Evolutionary conservation across 352 stramenopile genomes (phyloP).

Genomic region (Phytophthora cryptogea): DNA sequence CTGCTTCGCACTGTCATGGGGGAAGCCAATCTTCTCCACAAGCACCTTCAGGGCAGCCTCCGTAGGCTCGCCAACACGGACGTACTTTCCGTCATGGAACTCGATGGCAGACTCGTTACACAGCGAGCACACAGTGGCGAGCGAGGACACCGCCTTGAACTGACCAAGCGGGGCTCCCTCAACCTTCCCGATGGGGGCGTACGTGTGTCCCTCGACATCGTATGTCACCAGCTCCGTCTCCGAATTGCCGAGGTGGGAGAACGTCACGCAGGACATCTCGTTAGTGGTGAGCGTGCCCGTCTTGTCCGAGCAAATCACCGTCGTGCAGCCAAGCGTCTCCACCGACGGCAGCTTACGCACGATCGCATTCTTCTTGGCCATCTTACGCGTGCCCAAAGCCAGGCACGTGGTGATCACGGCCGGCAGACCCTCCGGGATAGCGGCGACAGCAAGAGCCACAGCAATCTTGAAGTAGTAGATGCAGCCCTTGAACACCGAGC

Average conservation of each 20-base stretch:
- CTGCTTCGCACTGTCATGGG: constrained; percentile 63
- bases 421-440: constrained; percentile 98
- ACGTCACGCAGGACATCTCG: constrained; percentile 95
- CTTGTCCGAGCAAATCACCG: constrained; percentile 94
- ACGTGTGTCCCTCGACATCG: constrained; percentile 93
- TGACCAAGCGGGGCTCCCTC: constrained; percentile 49
- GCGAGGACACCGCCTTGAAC: constrained; percentile 77
- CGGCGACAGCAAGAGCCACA: constrained; percentile 97
- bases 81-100: constrained; percentile 87
- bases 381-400: constrained; percentile 94
- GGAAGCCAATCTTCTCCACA: constrained; percentile 94
- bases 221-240: constrained; percentile 90
- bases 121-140: constrained; percentile 92
- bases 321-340: constrained; percentile 97
- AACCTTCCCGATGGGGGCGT: constrained; percentile 88
- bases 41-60: constrained; percentile 97
- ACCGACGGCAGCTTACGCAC: constrained; percentile 98
- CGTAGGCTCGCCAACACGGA: constrained; percentile 95
- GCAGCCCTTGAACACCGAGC: constrained; percentile 93
- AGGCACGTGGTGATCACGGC: constrained; percentile 98
- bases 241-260: constrained; percentile 63
- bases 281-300: constrained; percentile 98
- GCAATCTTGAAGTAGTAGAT: constrained; percentile 99
- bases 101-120: constrained; percentile 97
- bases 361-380: constrained; percentile 98